Evolutionary conservation across 495 filamentous ascomycete genomes (phyloP).

Genomic region (Friedmanniomyces endolithicus): DNA sequence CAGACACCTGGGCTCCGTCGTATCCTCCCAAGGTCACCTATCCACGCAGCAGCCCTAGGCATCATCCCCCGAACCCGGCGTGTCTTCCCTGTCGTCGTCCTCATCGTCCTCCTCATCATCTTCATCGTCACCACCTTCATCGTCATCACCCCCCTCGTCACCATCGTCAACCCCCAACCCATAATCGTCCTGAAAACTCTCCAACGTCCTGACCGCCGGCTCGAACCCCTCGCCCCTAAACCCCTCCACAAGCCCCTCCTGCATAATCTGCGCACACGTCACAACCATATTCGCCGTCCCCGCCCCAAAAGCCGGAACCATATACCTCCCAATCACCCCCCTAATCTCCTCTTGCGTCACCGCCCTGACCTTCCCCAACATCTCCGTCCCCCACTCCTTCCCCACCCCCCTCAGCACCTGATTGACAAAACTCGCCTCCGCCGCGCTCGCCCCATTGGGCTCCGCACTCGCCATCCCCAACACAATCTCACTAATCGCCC

Average conservation of each 20-base stretch:
- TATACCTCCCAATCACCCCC: constrained; percentile 55
- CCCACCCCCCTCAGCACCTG: constrained; percentile 64
- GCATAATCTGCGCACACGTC: constrained; percentile 76
- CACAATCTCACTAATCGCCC: constrained; percentile 78
- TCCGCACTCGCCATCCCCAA: constrained; percentile 75
- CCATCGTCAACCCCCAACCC: constrained; percentile 61
- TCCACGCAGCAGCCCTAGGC: neutral
- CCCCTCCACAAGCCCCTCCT: constrained; percentile 61
- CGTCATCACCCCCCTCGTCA: constrained; percentile 53
- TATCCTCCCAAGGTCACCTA: too few relatives aligned
- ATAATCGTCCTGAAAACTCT: constrained; percentile 83
- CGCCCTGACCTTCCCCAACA: constrained; percentile 62
- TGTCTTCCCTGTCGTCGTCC: constrained; percentile 2
- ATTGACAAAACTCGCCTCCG: constrained; percentile 66
- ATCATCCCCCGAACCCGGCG: constrained; percentile 7
- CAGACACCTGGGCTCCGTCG: too few relatives aligned
- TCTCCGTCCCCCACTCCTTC: constrained; percentile 63
- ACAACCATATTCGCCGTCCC: constrained; percentile 69
- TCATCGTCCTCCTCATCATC: constrained; percentile 25
- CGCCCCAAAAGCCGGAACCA: constrained; percentile 67
- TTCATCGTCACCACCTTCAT: constrained; percentile 39
- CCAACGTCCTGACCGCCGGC: constrained; percentile 58
- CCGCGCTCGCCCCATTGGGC: constrained; percentile 66
- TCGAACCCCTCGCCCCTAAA: constrained; percentile 67
- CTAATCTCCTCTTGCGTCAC: constrained; percentile 69